Evolutionary conservation across 345 rosid species (phyloP).

Genomic region (Populus tremula): DNA sequence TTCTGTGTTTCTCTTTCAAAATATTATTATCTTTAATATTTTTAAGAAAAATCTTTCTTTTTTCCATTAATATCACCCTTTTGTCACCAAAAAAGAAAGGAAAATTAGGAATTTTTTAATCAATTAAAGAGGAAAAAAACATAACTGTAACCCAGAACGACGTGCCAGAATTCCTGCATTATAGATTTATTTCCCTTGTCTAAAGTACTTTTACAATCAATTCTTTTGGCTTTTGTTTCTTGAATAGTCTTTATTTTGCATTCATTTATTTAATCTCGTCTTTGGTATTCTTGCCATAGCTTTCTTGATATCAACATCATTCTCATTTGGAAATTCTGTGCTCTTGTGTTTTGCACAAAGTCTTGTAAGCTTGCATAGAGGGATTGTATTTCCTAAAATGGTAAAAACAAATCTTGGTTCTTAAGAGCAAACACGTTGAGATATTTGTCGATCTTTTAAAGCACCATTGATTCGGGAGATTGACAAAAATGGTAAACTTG

Average conservation of each 20-base stretch:
- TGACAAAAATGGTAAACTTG: conserved; percentile 9
- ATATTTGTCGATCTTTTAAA: neutral
- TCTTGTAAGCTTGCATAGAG: neutral
- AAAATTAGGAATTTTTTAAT: neutral
- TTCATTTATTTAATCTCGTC: neutral
- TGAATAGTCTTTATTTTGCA: neutral
- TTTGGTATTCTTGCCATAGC: neutral
- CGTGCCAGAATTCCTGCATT: conserved; percentile 12
- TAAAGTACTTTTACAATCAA: too few relatives aligned
- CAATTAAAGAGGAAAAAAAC: neutral
- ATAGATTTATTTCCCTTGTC: neutral
- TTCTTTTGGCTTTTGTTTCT: neutral
- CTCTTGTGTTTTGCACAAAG: neutral
- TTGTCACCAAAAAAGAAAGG: neutral
- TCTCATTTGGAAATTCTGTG: neutral
- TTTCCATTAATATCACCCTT: conserved; percentile 1
- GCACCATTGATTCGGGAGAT: conserved; percentile 2
- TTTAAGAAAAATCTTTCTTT: neutral
- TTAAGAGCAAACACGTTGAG: neutral
- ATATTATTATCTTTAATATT: neutral
- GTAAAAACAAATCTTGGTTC: neutral
- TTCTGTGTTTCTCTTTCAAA: neutral
- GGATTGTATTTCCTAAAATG: neutral
- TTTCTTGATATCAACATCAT: neutral
- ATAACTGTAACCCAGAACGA: neutral